A percentile compares a stretch with the other conserved stretches of the same genome.
Conservation (phyloP, 2,329 filamentous ascomycete species). For the Phialocephala subalpina region DNA sequence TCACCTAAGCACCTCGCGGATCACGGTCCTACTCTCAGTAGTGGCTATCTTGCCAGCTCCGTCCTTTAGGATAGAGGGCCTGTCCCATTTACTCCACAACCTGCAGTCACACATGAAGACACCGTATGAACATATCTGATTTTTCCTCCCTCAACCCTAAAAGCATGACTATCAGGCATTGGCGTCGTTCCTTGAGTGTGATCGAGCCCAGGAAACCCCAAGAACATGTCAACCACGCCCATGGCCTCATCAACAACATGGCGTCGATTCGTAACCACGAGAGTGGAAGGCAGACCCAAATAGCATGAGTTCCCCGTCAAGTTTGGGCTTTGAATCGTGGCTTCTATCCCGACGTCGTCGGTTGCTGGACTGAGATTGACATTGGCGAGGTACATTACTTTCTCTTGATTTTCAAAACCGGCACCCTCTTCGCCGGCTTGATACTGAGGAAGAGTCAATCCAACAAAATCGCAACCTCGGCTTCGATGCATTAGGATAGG, state of each 20-base stretch:
- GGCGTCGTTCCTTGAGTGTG: background rate
- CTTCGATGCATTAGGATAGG: too few species aligned
- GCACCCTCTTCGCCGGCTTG: too few species aligned
- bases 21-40: too few species aligned
- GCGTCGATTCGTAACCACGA: constrained; percentile 16
- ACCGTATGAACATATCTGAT: constrained; percentile 31
- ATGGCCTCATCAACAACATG: constrained; percentile 31
- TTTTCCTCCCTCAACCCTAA: constrained; percentile 28
- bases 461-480: too few species aligned
- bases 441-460: too few species aligned
- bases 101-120: constrained; percentile 18
- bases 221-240: constrained; percentile 28
- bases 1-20: too few species aligned
- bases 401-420: too few species aligned
- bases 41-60: too few species aligned
- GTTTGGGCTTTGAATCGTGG: too few species aligned
- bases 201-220: constrained; percentile 23
- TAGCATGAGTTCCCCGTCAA: constrained; percentile 22
- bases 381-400: too few species aligned
- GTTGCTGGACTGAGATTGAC: too few species aligned
- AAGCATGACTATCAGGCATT: constrained; percentile 26
- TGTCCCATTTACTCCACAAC: background rate
- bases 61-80: background rate
- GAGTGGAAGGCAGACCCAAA: constrained; percentile 18
- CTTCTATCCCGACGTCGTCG: too few species aligned